Base-by-base conservation (phyloP, 2,329 filamentous ascomycete genomes). In the Fusarium sp. region DNA sequence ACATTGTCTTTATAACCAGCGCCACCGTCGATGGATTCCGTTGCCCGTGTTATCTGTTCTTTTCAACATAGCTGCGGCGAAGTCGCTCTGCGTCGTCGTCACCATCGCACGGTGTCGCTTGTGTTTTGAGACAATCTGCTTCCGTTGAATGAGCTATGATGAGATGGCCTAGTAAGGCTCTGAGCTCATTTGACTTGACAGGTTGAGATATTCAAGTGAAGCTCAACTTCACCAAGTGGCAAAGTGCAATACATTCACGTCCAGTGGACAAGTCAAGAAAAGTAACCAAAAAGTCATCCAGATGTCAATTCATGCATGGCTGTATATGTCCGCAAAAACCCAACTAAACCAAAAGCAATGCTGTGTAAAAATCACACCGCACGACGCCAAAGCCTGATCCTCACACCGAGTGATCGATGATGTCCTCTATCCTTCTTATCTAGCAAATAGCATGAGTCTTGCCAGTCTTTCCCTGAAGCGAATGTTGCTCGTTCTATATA, bases 401-500 rank as follows among this genome's bases (percentile, higher is more conserved):
- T 52, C 56, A 27, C 50, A 71, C 29, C 59, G 11, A 62, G 61
- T 69, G 62, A 50, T 65, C 60, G 37, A 65, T 62, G 16, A 41
- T 35, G 24, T 66, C 68, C 64, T 75, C 72, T 66, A 39, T 68
- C 29, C 48, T 41, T 11, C 43, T 48, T 18, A 24, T 63, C 77
- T 90, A 98, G 84, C 95, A 98, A 68, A 97, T 87, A 43, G 91
- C 92, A 83, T 98, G 95, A 2, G 95, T 96, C 90, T 98, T 98
- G 65, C 95, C 95, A 67, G 91, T 90, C 90, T 97, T 95, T 18
- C 94, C 95, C 85, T 97, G 94, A 76, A 98, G 85, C 67, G 93
- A 96, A 84, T 98, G 96, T 77, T 90, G 90, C 85, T 98, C 95
- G 73, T 92, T 90, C 84, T 92, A 83, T 72, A 1, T 0, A 0